Evolutionary conservation across 371 early-diverging fungal species (phyloP).

Genomic region (Apophysomyces ossiformis): DNA sequence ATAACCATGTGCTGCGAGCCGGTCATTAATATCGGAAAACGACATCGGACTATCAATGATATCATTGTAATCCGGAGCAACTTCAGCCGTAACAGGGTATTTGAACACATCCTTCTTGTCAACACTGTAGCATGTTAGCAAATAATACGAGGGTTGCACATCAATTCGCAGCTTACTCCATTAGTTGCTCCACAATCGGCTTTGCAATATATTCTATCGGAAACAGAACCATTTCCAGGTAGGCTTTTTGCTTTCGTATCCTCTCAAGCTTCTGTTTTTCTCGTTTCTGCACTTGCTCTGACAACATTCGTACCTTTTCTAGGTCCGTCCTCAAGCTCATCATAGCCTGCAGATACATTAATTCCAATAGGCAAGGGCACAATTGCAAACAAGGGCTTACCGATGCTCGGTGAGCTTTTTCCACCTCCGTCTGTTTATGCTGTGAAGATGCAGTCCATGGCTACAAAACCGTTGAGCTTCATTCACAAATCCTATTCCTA

Average conservation of each 20-base stretch:
- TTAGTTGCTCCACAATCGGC: slow-evolving; percentile 67
- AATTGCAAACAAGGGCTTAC: slow-evolving; percentile 24
- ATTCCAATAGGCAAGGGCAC: not conserved
- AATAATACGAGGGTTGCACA: not conserved
- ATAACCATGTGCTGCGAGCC: slow-evolving; percentile 48
- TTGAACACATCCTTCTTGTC: slow-evolving; percentile 56
- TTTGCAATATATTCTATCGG: slow-evolving; percentile 74
- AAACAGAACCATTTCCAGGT: slow-evolving; percentile 69
- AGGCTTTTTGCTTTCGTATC: slow-evolving; percentile 64
- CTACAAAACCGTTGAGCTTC: slow-evolving; percentile 31
- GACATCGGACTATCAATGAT: slow-evolving; percentile 70
- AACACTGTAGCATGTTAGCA: slow-evolving; percentile 14
- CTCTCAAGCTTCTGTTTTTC: slow-evolving; percentile 83
- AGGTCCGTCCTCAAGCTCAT: slow-evolving; percentile 80
- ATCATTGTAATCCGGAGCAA: slow-evolving; percentile 84
- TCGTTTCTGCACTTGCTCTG: slow-evolving; percentile 86
- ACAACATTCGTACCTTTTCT: slow-evolving; percentile 84
- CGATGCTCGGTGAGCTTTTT: slow-evolving; percentile 68
- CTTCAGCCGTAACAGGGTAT: slow-evolving; percentile 75
- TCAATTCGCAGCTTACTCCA: slow-evolving; percentile 50
- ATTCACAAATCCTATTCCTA: not conserved
- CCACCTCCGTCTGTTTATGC: slow-evolving; percentile 79
- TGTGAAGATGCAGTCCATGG: slow-evolving; percentile 94
- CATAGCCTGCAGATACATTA: slow-evolving; percentile 33
- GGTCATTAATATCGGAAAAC: slow-evolving; percentile 54